A percentile compares a stretch with the other conserved stretches of the same genome.
Evolutionary conservation across 306 rosid genomes (phyloP).

Genomic region (Prunus davidiana): DNA sequence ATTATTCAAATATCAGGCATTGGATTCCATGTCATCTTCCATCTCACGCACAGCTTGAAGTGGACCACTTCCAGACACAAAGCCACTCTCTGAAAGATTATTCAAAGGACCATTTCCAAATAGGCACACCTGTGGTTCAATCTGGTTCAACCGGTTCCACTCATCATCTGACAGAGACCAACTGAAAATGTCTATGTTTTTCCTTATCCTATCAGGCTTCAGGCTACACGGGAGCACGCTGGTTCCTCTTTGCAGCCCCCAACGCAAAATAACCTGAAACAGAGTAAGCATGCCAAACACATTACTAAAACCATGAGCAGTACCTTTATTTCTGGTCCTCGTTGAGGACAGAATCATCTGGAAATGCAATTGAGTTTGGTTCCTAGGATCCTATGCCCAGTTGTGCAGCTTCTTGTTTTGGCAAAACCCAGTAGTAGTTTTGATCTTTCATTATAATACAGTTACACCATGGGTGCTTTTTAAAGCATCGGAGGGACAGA

Average conservation of each 20-base stretch:
- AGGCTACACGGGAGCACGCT: conserved; percentile 43
- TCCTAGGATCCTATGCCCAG: background rate
- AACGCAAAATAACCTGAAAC: conserved; percentile 30
- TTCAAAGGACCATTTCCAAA: conserved; percentile 44
- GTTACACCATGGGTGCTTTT: background rate
- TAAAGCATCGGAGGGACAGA: background rate
- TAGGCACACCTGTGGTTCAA: conserved; percentile 48
- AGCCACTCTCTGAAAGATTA: conserved; percentile 32
- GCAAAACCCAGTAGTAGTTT: background rate
- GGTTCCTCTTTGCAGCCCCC: conserved; percentile 52
- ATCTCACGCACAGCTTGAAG: conserved; percentile 44
- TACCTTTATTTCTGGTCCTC: background rate
- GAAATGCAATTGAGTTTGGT: background rate
- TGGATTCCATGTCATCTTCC: conserved; percentile 46
- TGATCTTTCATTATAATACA: background rate
- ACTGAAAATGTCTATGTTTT: conserved; percentile 37
- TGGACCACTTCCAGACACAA: conserved; percentile 40
- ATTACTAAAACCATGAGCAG: background rate
- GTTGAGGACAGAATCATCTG: background rate
- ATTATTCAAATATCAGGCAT: conserved; percentile 16
- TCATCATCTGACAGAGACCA: conserved; percentile 46
- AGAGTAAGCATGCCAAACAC: background rate
- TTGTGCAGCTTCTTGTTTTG: background rate
- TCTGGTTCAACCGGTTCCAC: conserved; percentile 39
- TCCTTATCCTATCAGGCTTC: conserved; percentile 34